phyloP scores from a whole-genome alignment of 2,329 filamentous ascomycete genomes.

The Colletotrichum sidae region DNA sequence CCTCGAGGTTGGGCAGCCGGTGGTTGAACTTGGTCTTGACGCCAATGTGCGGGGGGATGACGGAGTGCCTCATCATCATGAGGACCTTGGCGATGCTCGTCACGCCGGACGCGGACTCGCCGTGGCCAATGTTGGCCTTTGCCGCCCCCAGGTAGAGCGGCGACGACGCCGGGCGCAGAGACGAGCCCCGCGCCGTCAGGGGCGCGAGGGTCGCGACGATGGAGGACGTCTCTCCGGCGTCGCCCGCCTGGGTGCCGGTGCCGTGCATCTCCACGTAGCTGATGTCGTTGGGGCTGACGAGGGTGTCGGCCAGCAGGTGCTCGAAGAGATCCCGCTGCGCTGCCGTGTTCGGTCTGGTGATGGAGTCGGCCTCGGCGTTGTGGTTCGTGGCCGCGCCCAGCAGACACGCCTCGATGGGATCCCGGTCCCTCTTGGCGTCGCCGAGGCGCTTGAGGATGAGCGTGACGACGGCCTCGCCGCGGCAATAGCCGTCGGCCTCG shows the following conservation, averaged over 20 bases:
- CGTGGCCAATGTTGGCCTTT: slow-evolving; percentile 74
- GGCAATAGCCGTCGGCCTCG: slow-evolving; percentile 84
- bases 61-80: slow-evolving; percentile 71
- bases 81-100: slow-evolving; percentile 74
- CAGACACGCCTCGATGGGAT: slow-evolving; percentile 82
- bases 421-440: slow-evolving; percentile 81
- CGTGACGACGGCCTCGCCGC: slow-evolving; percentile 80
- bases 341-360: slow-evolving; percentile 84
- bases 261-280: slow-evolving; percentile 92
- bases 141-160: slow-evolving; percentile 69
- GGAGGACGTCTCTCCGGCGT: slow-evolving; percentile 84
- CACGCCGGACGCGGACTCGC: slow-evolving; percentile 70
- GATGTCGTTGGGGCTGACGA: slow-evolving; percentile 80
- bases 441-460: slow-evolving; percentile 84
- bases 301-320: slow-evolving; percentile 76
- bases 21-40: slow-evolving; percentile 75
- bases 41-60: slow-evolving; percentile 74
- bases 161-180: slow-evolving; percentile 52
- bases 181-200: slow-evolving; percentile 56
- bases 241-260: slow-evolving; percentile 87
- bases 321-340: slow-evolving; percentile 80
- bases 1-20: slow-evolving; percentile 67
- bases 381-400: slow-evolving; percentile 83
- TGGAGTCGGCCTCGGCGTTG: slow-evolving; percentile 83
- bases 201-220: slow-evolving; percentile 70